Evolutionary conservation across 2,329 filamentous ascomycete species (phyloP), one percentile per base, ranked within the genome.

Genomic region (Xylaria sp.): DNA sequence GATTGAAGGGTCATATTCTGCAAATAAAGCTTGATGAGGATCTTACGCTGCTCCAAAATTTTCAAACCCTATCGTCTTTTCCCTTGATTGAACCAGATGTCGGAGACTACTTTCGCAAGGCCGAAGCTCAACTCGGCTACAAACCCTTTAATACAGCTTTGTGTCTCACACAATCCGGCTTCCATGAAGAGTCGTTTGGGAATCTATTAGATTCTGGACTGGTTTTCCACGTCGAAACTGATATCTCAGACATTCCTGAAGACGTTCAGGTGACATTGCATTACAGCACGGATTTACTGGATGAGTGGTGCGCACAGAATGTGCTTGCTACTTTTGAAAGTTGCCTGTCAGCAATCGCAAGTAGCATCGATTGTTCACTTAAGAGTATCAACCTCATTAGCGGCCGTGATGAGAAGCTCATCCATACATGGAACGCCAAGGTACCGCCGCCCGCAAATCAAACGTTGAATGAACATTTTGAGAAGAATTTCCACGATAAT

Each of bases 301-400:
- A 42, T 46, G 38, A 59, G 57, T 59, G 57, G 57, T 59, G 57
- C 57, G 57, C 36, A n/a, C 38, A 59, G 28, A 59, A 59, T 46
- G 57, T 59, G 38, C 38, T 59, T 42, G 36, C 57, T 6, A 59
- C 57, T 31, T 59, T 59, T 28, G 36, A 46, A 28, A 59, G 36
- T 46, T 44, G 38, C 17, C n/a, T 59, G 36, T 59, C 36, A 42
- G 4, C 57, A 5, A 59, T 59, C 46, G 38, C 38, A 9, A 44
- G 38, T 28, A 28, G 57, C 28, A 15, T 59, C 28, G 28, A 59
- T 42, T 10, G 36, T 23, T 23, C 57, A n/a, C 10, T 42, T 23
- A 44, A 42, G 42, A 42, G 28, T 28, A n/a, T 28, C 33, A 59
- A 59, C 38, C 10, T 59, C n/a, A 17, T 40, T 11, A 59, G 57